Percentiles rank a stretch among this genome's conserved stretches.
These are phyloP conservation scores for Auxenochlorella protothecoides DNA, from an alignment of 139 green algal species.

Conservation along the genomic window DNA sequence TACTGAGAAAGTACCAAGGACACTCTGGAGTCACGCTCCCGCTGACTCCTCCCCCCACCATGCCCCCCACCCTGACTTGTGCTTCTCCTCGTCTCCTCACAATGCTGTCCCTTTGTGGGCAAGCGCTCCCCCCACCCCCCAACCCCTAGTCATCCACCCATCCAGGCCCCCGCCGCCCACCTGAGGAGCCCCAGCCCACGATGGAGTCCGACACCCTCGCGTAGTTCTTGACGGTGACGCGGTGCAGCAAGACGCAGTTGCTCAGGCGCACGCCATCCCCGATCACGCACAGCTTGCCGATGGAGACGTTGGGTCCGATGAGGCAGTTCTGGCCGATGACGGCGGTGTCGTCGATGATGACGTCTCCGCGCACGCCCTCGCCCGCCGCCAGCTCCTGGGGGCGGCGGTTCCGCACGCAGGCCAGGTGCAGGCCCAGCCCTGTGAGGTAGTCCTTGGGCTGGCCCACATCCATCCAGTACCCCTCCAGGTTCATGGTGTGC, in stretches of 20 bases:
- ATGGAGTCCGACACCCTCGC: slow-evolving; percentile 76
- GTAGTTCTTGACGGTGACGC: slow-evolving; percentile 63
- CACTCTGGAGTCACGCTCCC: too few relatives aligned
- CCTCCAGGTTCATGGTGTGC: slow-evolving; percentile 78
- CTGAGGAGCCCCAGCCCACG: slow-evolving; percentile 71
- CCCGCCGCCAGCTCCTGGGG: slow-evolving; percentile 45
- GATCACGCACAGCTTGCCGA: slow-evolving; percentile 70
- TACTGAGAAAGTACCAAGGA: background rate
- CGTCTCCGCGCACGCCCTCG: slow-evolving; percentile 49
- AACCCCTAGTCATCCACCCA: slow-evolving; percentile 21
- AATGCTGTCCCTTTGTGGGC: too few relatives aligned
- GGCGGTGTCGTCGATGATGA: slow-evolving; percentile 62
- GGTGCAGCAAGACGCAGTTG: slow-evolving; percentile 78
- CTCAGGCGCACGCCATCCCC: slow-evolving; percentile 82
- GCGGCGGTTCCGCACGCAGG: slow-evolving; percentile 46
- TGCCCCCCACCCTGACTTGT: too few relatives aligned
- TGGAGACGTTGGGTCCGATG: slow-evolving; percentile 86
- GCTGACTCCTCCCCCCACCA: too few relatives aligned
- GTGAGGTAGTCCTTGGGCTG: slow-evolving; percentile 90
- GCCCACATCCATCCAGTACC: slow-evolving; percentile 99
- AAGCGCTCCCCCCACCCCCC: slow-evolving; percentile 15
- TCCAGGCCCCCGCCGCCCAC: slow-evolving; percentile 7
- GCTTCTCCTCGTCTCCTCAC: too few relatives aligned
- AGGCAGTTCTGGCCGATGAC: slow-evolving; percentile 74
- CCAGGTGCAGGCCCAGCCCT: slow-evolving; percentile 81